phyloP scores from a whole-genome alignment of 2,329 filamentous ascomycete genomes.

The Scedosporium aurantiacum region DNA sequence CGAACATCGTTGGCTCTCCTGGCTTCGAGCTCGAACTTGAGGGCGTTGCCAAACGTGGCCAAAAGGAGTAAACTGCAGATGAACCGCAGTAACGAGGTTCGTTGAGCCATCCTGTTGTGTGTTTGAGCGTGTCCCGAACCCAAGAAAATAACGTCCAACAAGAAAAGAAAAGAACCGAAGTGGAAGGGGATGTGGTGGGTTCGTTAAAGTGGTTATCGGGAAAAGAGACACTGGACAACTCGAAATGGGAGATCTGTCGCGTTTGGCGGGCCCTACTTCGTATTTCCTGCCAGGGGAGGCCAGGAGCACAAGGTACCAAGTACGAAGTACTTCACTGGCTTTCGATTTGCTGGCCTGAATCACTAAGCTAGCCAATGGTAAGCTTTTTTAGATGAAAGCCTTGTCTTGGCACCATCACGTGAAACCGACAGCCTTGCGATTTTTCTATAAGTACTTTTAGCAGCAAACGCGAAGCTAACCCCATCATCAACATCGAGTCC shows the following conservation, averaged over 20 bases:
- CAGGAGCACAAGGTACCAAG: not conserved
- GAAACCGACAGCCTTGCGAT: not conserved
- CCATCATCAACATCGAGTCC: not conserved
- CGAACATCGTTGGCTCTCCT: conserved; percentile 47
- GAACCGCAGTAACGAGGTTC: conserved; percentile 43
- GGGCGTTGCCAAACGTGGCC: conserved; percentile 47
- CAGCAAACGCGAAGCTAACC: not conserved
- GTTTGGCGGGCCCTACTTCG: not conserved
- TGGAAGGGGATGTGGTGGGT: not conserved
- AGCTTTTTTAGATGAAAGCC: not conserved
- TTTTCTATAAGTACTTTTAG: not conserved
- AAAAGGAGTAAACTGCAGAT: conserved; percentile 48
- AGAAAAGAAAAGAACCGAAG: not conserved
- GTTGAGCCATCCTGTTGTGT: conserved; percentile 31
- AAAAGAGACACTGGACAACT: not conserved
- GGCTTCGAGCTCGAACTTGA: conserved; percentile 89
- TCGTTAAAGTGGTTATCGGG: not conserved
- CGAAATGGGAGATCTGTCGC: conserved; percentile 7
- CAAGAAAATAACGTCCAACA: not conserved
- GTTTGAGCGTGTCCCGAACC: not conserved
- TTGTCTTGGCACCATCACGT: conserved; percentile 4
- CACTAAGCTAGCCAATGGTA: not conserved
- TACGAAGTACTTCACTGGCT: not conserved
- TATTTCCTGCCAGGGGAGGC: not conserved
- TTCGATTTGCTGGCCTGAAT: conserved; percentile 5